Base-by-base conservation (phyloP, 129 eudicot species). In the Pseudognaphalium luteoalbum region DNA sequence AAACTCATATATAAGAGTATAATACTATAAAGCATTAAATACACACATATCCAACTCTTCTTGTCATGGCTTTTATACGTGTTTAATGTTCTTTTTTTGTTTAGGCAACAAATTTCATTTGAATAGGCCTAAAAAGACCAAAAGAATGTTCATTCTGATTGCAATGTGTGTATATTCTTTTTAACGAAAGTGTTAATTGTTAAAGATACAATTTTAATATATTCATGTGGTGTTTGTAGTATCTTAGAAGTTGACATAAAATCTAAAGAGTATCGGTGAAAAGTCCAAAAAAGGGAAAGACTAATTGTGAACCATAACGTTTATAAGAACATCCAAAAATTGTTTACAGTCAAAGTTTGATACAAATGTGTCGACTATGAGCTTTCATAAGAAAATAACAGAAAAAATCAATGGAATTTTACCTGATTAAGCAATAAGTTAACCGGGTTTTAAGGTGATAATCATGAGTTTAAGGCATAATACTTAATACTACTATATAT, bases 41-140 rank as follows among this genome's bases (percentile, higher is more conserved):
- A 30, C 71, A 58, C 71, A 39, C 71, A 64, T 44, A 79, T 79
- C 65, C 74, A 10, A 68, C 70, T 74, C 71, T 32, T 34, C 70
- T 60, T 73, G 71, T 74, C 75, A 67, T 80, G 75, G 22, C 14
- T 41, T 80, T 66, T 69, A 0, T 11, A 41, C 16, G 60, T 66
- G 63, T 51, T 67, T 12, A 59, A 58, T 72, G 16, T 12, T 56
- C 8, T 2, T 44, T 25, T 3, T 0, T 6, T 73, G 2, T 35
- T 41, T 10, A 25, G 28, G 28, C 28, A 25, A 25, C 28, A 25
- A 25, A 25, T 25, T 25, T 25, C 28, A 25, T 25, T 25, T 25
- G 28, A 25, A 25, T 25, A 25, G 28, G 28, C 28, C 28, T 25
- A 25, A 25, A 25, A 25, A 25, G 28, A 25, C 28, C 28, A 1